Evolutionary conservation across 2,329 filamentous ascomycete genomes (phyloP).

Genomic region (Fusarium keratoplasticum): DNA sequence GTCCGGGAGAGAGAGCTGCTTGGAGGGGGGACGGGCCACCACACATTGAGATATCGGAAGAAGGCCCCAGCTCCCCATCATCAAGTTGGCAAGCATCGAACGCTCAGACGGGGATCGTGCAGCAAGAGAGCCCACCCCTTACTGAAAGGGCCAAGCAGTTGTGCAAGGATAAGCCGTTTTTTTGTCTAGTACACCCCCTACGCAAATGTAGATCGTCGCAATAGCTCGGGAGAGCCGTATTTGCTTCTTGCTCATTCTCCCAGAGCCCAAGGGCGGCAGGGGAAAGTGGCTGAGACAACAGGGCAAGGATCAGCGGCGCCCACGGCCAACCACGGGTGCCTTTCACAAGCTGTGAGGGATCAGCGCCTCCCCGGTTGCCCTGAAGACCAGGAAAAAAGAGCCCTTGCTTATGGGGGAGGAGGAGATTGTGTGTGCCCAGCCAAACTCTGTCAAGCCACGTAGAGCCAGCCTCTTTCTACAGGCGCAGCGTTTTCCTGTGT

Average conservation of each 20-base stretch:
- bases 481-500: not conserved
- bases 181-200: not conserved
- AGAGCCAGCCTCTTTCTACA: not conserved
- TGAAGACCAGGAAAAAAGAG: not conserved
- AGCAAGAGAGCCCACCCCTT: not conserved
- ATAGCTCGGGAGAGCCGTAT: not conserved
- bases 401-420: slow-evolving; percentile 19
- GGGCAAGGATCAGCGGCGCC: slow-evolving; percentile 20
- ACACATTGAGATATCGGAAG: not conserved
- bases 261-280: slow-evolving; percentile 21
- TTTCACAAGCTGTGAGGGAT: not conserved
- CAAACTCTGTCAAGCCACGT: slow-evolving; percentile 7
- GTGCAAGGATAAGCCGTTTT: not conserved
- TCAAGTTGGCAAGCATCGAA: not conserved
- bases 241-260: slow-evolving; percentile 9
- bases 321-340: slow-evolving; percentile 3
- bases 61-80: not conserved
- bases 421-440: not conserved
- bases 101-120: slow-evolving; percentile 29
- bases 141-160: not conserved
- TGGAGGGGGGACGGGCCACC: not conserved
- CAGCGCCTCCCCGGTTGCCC: not conserved
- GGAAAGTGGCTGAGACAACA: slow-evolving; percentile 7
- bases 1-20: slow-evolving; percentile 14
- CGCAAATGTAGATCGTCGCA: slow-evolving; percentile 24